Percentiles rank a stretch among this genome's conserved stretches.
Conservation (phyloP, 192 early-diverging fungal species). For the Coemansia umbellata region DNA sequence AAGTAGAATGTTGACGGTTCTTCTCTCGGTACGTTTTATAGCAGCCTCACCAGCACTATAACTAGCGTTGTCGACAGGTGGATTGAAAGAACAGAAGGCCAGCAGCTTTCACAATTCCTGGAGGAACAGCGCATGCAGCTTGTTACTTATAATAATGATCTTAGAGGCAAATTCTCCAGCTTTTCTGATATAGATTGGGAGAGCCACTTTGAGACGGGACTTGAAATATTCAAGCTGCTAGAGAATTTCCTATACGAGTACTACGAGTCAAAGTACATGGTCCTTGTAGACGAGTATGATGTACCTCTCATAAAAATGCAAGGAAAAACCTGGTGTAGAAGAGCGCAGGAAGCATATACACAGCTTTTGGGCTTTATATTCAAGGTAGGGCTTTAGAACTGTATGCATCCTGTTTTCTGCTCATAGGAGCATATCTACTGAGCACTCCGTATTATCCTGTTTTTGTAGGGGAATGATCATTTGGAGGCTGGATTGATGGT, state of each 20-base stretch:
- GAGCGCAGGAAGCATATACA: not conserved
- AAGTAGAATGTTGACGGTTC: not conserved
- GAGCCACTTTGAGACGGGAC: too few species aligned
- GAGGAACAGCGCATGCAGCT: too few species aligned
- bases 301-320: not conserved
- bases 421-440: not conserved
- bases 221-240: not conserved
- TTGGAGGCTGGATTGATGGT: not conserved
- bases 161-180: too few species aligned
- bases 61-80: not conserved
- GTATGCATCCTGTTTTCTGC: not conserved
- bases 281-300: constrained; percentile 12
- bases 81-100: not conserved
- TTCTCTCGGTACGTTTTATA: not conserved
- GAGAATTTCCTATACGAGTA: not conserved
- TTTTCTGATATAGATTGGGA: too few species aligned
- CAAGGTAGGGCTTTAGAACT: constrained; percentile 6
- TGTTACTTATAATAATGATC: too few species aligned
- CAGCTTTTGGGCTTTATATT: constrained; percentile 3
- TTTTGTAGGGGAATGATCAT: constrained; percentile 5
- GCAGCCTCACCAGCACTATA: not conserved
- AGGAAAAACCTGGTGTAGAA: not conserved
- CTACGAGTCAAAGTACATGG: not conserved
- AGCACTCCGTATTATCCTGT: not conserved
- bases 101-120: not conserved